A percentile compares a stretch with the other conserved stretches of the same genome.
Conservation (phyloP, 768 basidiomycete species). For the Lentinula sp. region DNA sequence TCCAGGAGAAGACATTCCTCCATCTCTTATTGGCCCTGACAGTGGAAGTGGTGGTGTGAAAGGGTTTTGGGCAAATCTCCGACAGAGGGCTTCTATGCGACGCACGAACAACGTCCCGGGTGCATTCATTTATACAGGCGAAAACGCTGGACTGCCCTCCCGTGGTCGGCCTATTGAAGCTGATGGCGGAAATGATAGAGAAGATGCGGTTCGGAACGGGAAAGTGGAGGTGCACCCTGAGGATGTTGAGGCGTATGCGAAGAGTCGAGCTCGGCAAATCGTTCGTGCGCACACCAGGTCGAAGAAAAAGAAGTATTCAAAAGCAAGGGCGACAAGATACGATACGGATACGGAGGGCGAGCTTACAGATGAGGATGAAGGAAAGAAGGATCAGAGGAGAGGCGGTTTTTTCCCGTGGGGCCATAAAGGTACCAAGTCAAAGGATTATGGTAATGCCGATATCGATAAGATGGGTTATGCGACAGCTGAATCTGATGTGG, state of each 20-base stretch:
- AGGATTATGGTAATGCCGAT: constrained; percentile 2
- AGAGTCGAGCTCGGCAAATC: neutral
- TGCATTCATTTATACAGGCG: neutral
- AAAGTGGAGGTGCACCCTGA: neutral
- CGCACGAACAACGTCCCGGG: neutral
- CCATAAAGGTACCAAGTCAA: neutral
- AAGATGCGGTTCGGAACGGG: neutral
- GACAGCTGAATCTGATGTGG: neutral
- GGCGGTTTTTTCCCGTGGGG: neutral
- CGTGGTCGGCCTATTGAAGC: neutral
- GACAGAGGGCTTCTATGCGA: neutral
- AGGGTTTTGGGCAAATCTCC: neutral
- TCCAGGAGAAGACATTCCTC: neutral
- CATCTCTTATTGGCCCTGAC: neutral
- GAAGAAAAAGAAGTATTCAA: neutral
- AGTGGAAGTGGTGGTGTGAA: neutral
- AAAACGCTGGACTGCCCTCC: constrained; percentile 4
- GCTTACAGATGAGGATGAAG: neutral
- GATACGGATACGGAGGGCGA: neutral
- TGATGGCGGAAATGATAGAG: neutral
- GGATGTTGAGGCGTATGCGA: constrained; percentile 1
- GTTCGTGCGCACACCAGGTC: neutral
- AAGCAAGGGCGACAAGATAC: neutral
- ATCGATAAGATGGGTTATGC: neutral
- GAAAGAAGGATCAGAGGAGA: neutral